These are phyloP conservation scores for Cairneyella variabilis DNA, from an alignment of 495 filamentous ascomycete species.

Conservation along the genomic window DNA sequence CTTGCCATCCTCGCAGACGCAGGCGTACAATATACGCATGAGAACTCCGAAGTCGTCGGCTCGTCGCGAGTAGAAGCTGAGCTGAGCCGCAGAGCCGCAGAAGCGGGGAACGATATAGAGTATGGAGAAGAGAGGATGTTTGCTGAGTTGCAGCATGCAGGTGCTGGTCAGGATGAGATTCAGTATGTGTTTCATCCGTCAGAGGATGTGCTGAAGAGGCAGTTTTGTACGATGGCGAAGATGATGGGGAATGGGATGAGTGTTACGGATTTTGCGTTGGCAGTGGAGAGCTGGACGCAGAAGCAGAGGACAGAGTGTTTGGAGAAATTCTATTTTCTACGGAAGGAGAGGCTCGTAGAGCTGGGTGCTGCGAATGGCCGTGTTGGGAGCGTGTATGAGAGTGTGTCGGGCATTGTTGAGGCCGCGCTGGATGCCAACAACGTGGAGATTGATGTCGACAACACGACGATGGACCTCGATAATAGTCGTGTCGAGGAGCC, in stretches of 20 bases:
- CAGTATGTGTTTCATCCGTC: conserved; percentile 75
- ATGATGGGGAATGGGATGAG: conserved; percentile 72
- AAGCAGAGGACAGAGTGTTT: conserved; percentile 75
- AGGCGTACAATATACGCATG: conserved; percentile 92
- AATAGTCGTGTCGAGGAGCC: no score
- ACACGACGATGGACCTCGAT: no score
- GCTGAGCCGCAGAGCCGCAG: conserved; percentile 70
- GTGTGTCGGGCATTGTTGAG: neutral
- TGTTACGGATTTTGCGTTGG: conserved; percentile 83
- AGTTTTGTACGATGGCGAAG: conserved; percentile 88
- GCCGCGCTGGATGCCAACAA: no score
- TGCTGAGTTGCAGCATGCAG: conserved; percentile 31
- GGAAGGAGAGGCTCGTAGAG: conserved; percentile 35
- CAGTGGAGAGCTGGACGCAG: conserved; percentile 92
- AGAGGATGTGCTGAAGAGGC: conserved; percentile 66
- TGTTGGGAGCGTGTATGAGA: conserved; percentile 3
- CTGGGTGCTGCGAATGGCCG: conserved; percentile 16
- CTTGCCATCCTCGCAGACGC: conserved; percentile 85
- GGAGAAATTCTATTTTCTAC: conserved; percentile 69
- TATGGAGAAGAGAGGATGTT: conserved; percentile 49
- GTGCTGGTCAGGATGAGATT: conserved; percentile 28
- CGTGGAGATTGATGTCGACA: no score
- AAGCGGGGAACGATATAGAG: conserved; percentile 49
- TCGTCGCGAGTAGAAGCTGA: conserved; percentile 79
- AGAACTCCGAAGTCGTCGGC: conserved; percentile 94